Evolutionary conservation across 345 rosid genomes (phyloP).

Genomic region (Eucalyptus erythrocorys): DNA sequence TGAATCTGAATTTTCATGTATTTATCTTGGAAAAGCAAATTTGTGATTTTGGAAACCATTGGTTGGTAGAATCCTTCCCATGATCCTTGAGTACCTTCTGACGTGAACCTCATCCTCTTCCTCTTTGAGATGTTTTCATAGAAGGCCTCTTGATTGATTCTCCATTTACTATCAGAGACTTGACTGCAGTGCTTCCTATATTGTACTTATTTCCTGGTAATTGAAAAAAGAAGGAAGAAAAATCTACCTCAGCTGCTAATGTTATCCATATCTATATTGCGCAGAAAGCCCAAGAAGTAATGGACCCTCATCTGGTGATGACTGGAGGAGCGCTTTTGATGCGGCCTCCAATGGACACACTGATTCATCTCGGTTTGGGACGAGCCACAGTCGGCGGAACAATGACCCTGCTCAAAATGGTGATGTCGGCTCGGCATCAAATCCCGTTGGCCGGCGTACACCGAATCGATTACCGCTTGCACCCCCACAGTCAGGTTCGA

Average conservation of each 20-base stretch:
- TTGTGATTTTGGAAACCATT: not conserved
- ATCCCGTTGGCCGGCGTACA: constrained; percentile 57
- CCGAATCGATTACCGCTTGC: constrained; percentile 81
- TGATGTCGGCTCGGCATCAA: constrained; percentile 38
- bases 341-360: constrained; percentile 62
- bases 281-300: constrained; percentile 76
- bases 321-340: constrained; percentile 86
- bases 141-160: not conserved
- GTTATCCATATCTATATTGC: not conserved
- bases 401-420: constrained; percentile 68
- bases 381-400: constrained; percentile 60
- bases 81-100: not conserved
- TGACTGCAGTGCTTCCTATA: not conserved
- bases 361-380: constrained; percentile 29
- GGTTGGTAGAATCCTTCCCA: not conserved
- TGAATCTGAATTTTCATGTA: not conserved
- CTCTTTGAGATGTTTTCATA: not conserved
- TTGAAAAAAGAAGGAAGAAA: not conserved
- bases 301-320: constrained; percentile 50
- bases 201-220: not conserved
- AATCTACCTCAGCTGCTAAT: not conserved
- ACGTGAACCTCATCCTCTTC: not conserved
- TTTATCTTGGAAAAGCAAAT: not conserved
- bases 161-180: not conserved
- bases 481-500: constrained; percentile 60